A percentile compares a stretch with the other conserved stretches of the same genome.
Conservation (phyloP, 139 green algal genomes). For the Astrephomene gubernaculifera region DNA sequence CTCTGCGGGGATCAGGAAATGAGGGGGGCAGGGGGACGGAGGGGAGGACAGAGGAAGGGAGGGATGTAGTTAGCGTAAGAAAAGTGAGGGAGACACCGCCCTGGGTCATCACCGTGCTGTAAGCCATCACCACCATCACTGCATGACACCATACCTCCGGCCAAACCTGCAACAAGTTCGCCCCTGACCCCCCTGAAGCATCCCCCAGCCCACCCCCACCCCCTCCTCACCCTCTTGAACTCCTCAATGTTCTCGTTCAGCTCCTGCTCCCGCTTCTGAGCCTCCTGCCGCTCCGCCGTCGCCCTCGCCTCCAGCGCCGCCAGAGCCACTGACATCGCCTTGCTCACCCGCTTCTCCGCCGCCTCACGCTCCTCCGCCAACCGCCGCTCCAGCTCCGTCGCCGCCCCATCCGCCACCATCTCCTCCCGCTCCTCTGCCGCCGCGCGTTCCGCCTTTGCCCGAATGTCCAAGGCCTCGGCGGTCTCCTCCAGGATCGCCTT, state of each 20-base stretch:
- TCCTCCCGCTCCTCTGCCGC: not conserved
- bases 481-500: not conserved
- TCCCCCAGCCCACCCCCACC: no score
- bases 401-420: not conserved
- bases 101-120: no score
- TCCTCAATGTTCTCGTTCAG: not conserved
- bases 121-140: no score
- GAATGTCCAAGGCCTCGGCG: no score
- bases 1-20: not conserved
- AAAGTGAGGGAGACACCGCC: no score
- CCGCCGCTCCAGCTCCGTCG: not conserved
- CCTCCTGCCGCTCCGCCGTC: not conserved
- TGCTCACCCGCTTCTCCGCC: not conserved
- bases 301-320: not conserved
- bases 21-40: not conserved
- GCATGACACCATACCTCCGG: no score
- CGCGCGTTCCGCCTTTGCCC: not conserved
- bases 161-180: no score
- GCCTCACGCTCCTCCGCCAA: not conserved
- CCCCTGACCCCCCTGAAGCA: no score
- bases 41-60: not conserved
- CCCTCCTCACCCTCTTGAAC: constrained; percentile 1
- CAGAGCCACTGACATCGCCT: not conserved
- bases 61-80: not conserved
- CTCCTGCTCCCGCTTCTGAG: not conserved